A percentile compares a stretch with the other conserved stretches of the same genome.
Conservation (phyloP, 345 rosid species). For the Citrus hindsii region DNA sequence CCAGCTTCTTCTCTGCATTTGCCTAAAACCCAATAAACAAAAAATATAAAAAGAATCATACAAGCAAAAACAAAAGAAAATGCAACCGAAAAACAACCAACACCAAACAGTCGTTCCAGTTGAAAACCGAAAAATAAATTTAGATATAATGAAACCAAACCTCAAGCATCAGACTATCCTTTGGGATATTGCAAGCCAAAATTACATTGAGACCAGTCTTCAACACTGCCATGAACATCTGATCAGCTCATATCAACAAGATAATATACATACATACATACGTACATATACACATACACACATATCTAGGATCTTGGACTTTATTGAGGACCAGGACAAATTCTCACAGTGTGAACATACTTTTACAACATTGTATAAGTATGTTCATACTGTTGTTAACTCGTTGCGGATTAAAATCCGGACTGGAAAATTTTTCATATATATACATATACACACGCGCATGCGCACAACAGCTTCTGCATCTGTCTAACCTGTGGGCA, state of each 20-base stretch:
- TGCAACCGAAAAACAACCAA: neutral
- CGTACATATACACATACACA: too few species aligned
- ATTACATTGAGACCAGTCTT: slow-evolving; percentile 79
- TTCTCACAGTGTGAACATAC: too few species aligned
- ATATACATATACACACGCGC: too few species aligned
- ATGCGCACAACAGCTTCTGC: too few species aligned
- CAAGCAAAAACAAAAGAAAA: neutral
- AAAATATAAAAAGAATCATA: neutral
- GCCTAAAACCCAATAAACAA: slow-evolving; percentile 41
- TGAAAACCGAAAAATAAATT: neutral
- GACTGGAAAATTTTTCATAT: too few species aligned
- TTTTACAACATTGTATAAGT: too few species aligned
- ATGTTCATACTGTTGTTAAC: too few species aligned
- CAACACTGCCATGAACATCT: slow-evolving; percentile 45
- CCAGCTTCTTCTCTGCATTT: slow-evolving; percentile 70
- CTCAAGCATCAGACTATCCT: slow-evolving; percentile 83
- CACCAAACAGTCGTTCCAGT: neutral
- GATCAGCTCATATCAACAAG: neutral
- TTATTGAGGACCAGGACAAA: too few species aligned
- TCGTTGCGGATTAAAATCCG: too few species aligned
- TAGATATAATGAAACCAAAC: slow-evolving; percentile 19
- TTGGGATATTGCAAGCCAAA: slow-evolving; percentile 82
- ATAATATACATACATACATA: neutral
- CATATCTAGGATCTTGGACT: too few species aligned
- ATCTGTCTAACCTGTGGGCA: too few species aligned